Evolutionary conservation across 1,284 basidiomycete genomes (phyloP), one percentile per base, ranked within the genome.

Genomic region (Agaricales sp.): DNA sequence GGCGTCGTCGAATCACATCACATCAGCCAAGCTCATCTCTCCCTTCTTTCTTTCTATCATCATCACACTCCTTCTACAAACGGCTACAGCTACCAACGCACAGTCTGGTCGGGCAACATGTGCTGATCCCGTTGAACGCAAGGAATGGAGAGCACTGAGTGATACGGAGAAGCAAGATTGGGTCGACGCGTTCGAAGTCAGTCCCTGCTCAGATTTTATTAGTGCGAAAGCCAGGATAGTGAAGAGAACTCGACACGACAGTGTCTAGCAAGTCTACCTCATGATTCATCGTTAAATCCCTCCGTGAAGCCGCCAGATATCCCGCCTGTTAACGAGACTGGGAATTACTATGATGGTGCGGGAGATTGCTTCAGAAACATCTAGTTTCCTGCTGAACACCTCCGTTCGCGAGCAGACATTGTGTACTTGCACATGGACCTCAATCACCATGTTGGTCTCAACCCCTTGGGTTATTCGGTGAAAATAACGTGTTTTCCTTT

Each of bases 361-460:
- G 4, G 12, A 8, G 8, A 8, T n/a, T 18, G n/a, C n/a, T 43
- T 43, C 41, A 21, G n/a, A 35, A 35, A 35, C 11, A 35, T 35
- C 30, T n/a, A n/a, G n/a, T n/a, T n/a, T n/a, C n/a, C n/a, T n/a
- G n/a, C n/a, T n/a, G n/a, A n/a, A n/a, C n/a, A n/a, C n/a, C n/a
- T n/a, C n/a, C n/a, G n/a, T n/a, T n/a, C n/a, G n/a, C 30, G 11
- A 35, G n/a, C 16, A 43, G 45, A 50, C 23, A 45, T 50, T 25
- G 50, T 51, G 11, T 51, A 51, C 19, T 18, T 51, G 30, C 50
- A 51, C 22, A 51, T 51, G 50, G 50, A 51, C 38, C 37, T 51
- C 30, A 51, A 51, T 38, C 22, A 23, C 24, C 21, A 23, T 23
- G 20, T 23, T 6, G 13, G 20, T 45, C 44, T 45, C 20, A 4